These are phyloP conservation scores for Afroboletus lepidellus DNA, from an alignment of 1,284 basidiomycete genomes.

Conservation along the genomic window DNA sequence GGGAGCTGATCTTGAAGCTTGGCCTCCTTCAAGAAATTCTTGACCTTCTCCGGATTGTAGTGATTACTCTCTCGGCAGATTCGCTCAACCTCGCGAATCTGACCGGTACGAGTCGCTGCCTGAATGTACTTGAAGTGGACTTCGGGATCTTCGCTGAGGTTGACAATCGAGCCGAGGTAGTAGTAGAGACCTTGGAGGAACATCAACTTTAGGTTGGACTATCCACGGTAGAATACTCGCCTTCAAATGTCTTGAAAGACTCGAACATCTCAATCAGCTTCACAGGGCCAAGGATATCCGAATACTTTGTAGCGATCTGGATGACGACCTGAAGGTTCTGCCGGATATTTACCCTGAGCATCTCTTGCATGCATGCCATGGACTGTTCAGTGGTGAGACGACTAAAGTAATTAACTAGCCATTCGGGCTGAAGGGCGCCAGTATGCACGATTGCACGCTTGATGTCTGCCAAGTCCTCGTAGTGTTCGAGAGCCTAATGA, in stretches of 20 bases:
- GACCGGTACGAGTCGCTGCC: slow-evolving; percentile 96
- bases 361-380: slow-evolving; percentile 94
- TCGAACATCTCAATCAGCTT: slow-evolving; percentile 99
- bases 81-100: slow-evolving; percentile 98
- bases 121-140: slow-evolving; percentile 99
- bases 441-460: slow-evolving; percentile 98
- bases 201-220: background rate
- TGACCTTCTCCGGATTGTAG: slow-evolving; percentile 99
- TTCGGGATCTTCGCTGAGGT: slow-evolving; percentile 93
- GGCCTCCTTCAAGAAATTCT: slow-evolving; percentile 99
- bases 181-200: slow-evolving; percentile 83
- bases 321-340: slow-evolving; percentile 97
- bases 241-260: slow-evolving; percentile 96
- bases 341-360: slow-evolving; percentile 96
- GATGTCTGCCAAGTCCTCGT: slow-evolving; percentile 96
- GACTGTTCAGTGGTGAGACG: slow-evolving; percentile 98
- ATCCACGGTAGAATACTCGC: slow-evolving; percentile 33
- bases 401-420: slow-evolving; percentile 98
- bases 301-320: slow-evolving; percentile 99
- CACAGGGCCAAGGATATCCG: slow-evolving; percentile 95
- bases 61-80: slow-evolving; percentile 97
- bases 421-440: slow-evolving; percentile 86
- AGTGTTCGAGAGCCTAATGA: slow-evolving; percentile 92
- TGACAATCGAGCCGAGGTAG: slow-evolving; percentile 96
- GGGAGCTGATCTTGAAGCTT: slow-evolving; percentile 96